Percentiles rank a stretch among this genome's conserved stretches.
These are phyloP conservation scores for Penicillium sp. DNA, from an alignment of 2,329 filamentous ascomycete genomes.

Conservation along the genomic window DNA sequence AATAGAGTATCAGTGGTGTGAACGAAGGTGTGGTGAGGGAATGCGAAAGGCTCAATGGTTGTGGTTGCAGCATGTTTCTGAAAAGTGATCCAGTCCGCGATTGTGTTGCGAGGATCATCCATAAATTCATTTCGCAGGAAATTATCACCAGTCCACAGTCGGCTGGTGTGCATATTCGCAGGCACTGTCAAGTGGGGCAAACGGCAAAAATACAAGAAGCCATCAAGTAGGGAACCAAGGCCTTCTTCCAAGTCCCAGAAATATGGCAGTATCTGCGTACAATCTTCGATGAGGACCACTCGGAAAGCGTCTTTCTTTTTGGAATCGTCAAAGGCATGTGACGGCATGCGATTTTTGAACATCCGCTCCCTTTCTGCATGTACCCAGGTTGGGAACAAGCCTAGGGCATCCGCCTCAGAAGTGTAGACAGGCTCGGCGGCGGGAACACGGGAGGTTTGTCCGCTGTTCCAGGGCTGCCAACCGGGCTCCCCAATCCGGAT, in stretches of 20 bases:
- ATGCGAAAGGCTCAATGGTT: constrained; percentile 27
- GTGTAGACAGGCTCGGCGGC: constrained; percentile 22
- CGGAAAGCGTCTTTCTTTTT: constrained; percentile 79
- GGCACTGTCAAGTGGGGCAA: constrained; percentile 54
- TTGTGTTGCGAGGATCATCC: constrained; percentile 21
- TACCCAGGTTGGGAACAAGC: constrained; percentile 46
- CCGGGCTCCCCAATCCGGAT: constrained; percentile 71
- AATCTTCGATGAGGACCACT: constrained; percentile 75
- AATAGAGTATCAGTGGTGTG: constrained; percentile 56
- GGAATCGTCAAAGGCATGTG: constrained; percentile 70
- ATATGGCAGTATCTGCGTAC: constrained; percentile 58
- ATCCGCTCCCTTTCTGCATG: constrained; percentile 54
- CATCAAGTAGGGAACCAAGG: constrained; percentile 58
- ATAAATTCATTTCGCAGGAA: constrained; percentile 50
- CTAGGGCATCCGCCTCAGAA: constrained; percentile 18
- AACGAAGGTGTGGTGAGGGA: constrained; percentile 37
- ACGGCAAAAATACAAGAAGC: constrained; percentile 66
- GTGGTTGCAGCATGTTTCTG: constrained; percentile 4
- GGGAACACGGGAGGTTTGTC: constrained; percentile 32
- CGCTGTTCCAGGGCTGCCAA: constrained; percentile 65
- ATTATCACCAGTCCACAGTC: constrained; percentile 49
- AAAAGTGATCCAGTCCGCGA: constrained; percentile 27
- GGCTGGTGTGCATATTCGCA: constrained; percentile 23
- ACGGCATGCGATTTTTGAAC: constrained; percentile 57
- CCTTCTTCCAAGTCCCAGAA: constrained; percentile 30